Evolutionary conservation across 2,329 filamentous ascomycete genomes (phyloP).

Genomic region (Xylariales sp.): DNA sequence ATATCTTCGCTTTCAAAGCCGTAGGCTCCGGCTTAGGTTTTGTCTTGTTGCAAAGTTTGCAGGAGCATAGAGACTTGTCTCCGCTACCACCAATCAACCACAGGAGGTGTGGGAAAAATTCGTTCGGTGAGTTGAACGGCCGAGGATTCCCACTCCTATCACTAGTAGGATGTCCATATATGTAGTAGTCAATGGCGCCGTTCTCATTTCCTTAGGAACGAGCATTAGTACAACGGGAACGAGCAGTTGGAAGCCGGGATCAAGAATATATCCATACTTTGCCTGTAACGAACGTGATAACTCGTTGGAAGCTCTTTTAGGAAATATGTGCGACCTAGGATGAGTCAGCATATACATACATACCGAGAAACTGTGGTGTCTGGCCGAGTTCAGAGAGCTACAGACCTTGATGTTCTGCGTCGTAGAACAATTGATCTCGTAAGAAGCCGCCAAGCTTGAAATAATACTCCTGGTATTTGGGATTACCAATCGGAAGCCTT

Average conservation of each 20-base stretch:
- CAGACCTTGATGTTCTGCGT: no score
- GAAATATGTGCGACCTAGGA: slow-evolving; percentile 6
- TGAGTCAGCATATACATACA: slow-evolving; percentile 3
- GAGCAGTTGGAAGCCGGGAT: not conserved
- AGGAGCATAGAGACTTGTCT: slow-evolving; percentile 8
- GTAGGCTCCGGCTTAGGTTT: slow-evolving; percentile 5
- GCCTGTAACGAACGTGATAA: slow-evolving; percentile 11
- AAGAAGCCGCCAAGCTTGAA: slow-evolving; percentile 10
- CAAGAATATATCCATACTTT: not conserved
- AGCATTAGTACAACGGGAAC: not conserved
- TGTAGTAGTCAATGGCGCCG: slow-evolving; percentile 8
- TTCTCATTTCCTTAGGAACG: no score
- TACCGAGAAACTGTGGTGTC: no score
- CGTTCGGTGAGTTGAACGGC: slow-evolving; percentile 9
- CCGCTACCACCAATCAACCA: slow-evolving; percentile 8
- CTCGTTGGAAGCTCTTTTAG: slow-evolving; percentile 8
- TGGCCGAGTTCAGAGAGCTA: no score
- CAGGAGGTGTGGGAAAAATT: slow-evolving; percentile 12
- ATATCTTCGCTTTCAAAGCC: slow-evolving; percentile 3
- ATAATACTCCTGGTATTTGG: slow-evolving; percentile 5
- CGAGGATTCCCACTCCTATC: slow-evolving; percentile 8
- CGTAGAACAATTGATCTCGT: slow-evolving; percentile 8
- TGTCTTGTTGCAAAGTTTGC: slow-evolving; percentile 10
- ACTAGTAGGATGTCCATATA: slow-evolving; percentile 12
- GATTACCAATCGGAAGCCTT: slow-evolving; percentile 6